Evolutionary conservation across 176 grass and related monocot species (phyloP), one percentile per base, ranked within the genome.

Genomic region (Oryza punctata): DNA sequence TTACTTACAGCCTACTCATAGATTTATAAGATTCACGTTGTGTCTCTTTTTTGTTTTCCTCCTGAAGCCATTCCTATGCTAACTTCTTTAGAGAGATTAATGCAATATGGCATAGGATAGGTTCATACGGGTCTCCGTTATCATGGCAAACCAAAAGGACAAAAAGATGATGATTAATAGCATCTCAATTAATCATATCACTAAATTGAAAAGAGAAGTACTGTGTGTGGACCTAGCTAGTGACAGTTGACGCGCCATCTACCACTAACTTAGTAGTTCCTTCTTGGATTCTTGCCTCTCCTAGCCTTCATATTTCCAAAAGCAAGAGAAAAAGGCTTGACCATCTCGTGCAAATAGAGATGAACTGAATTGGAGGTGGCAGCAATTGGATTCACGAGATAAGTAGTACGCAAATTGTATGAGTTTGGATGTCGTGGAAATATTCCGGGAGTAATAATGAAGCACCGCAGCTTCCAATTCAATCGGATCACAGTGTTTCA

Each of bases 241-340:
- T 67, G 86, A 79, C 60, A 60, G 54, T 67, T 78, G 81, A 73
- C 60, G 50, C 19, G 1, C 24, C 57, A 79, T 79, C 87, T 75
- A 84, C 30, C 30, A 15, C 9, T 12, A 9, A 28, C 11, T 45
- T 18, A 15, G 9, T 18, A 15, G 9, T 12, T 21, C 43, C 7
- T 33, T 18, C 2, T 79, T 2, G 10, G 45, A 47, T 47, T 47
- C 45, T 47, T 47, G 45, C 45, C 13, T 47, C 45, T 47, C 45
- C 45, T 41, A 41, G 68, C 9, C 35, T 61, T 12, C 68, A 37
- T 3, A 82, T 70, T 29, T 30, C 60, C 27, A 23, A 44, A 80
- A 40, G 2, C 47, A 57, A 57, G 32, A 23, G 21, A 6, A 70
- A 25, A 50, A 10, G 13, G 19, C 15, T n/a, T 41, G 5, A 12